Conservation (phyloP, 352 stramenopile species). For the Pythium insidiosum region DNA sequence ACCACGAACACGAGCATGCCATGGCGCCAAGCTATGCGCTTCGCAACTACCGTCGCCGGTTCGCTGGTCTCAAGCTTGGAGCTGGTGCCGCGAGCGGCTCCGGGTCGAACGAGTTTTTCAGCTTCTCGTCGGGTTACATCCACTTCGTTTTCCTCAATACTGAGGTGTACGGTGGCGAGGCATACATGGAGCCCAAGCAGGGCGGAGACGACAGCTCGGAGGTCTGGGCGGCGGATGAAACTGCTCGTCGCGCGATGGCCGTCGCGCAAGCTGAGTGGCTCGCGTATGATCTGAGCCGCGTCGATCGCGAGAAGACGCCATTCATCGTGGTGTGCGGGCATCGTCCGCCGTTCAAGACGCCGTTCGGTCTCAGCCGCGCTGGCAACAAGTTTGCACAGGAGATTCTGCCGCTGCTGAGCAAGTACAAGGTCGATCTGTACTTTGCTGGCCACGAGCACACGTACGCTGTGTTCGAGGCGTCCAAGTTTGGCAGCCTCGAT, state of each 20-base stretch:
- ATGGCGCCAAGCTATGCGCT: conserved; percentile 38
- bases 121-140: conserved; percentile 48
- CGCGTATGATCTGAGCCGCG: conserved; percentile 59
- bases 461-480: conserved; percentile 57
- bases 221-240: conserved; percentile 42
- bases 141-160: conserved; percentile 80
- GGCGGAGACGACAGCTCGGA: no score
- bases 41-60: conserved; percentile 69
- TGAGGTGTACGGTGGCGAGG: conserved; percentile 65
- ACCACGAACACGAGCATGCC: conserved; percentile 70
- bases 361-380: conserved; percentile 20
- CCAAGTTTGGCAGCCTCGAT: conserved; percentile 31
- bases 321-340: conserved; percentile 73
- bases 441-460: conserved; percentile 65
- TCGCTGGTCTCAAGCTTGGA: conserved; percentile 42
- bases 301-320: conserved; percentile 45
- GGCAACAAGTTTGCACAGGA: conserved; percentile 56
- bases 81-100: conserved; percentile 49
- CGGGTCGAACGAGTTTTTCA: conserved; percentile 68
- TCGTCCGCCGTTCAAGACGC: conserved; percentile 64
- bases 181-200: conserved; percentile 29
- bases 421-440: conserved; percentile 70
- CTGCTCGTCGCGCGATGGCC: conserved; percentile 19
- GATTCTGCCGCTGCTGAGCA: conserved; percentile 61
- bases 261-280: conserved; percentile 46